phyloP scores from a whole-genome alignment of 176 grass and related monocot genomes.

The Poa pratensis region DNA sequence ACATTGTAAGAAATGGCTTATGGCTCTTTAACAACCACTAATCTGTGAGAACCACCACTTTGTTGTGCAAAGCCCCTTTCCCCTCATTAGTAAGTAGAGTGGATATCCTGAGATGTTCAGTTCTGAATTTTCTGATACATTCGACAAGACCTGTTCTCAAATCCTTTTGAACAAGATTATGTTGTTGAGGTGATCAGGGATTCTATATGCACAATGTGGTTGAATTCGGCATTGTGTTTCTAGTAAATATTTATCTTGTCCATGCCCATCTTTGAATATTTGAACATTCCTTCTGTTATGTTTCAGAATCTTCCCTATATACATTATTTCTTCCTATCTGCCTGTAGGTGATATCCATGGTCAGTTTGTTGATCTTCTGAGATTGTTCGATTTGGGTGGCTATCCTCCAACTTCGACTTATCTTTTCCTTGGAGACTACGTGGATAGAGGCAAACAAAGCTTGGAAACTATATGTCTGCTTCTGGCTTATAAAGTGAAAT shows the following conservation, averaged over 20 bases:
- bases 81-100: background rate
- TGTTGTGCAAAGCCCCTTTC: background rate
- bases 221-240: background rate
- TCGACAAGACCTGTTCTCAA: background rate
- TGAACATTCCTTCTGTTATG: conserved; percentile 39
- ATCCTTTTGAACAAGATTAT: background rate
- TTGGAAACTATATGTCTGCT: conserved; percentile 81
- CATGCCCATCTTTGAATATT: conserved; percentile 20
- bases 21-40: background rate
- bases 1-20: background rate
- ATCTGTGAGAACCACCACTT: background rate
- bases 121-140: conserved; percentile 2
- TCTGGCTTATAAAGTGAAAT: conserved; percentile 81
- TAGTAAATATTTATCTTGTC: conserved; percentile 15
- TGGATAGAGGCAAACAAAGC: conserved; percentile 81
- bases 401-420: conserved; percentile 79
- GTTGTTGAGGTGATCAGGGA: background rate
- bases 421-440: conserved; percentile 83
- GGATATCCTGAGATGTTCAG: background rate
- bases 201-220: background rate
- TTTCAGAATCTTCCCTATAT: conserved; percentile 43
- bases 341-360: conserved; percentile 75
- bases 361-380: conserved; percentile 74
- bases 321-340: conserved; percentile 11
- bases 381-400: conserved; percentile 75